phyloP scores from a whole-genome alignment of 73 alveolate genomes.

The Stentor coeruleus region DNA sequence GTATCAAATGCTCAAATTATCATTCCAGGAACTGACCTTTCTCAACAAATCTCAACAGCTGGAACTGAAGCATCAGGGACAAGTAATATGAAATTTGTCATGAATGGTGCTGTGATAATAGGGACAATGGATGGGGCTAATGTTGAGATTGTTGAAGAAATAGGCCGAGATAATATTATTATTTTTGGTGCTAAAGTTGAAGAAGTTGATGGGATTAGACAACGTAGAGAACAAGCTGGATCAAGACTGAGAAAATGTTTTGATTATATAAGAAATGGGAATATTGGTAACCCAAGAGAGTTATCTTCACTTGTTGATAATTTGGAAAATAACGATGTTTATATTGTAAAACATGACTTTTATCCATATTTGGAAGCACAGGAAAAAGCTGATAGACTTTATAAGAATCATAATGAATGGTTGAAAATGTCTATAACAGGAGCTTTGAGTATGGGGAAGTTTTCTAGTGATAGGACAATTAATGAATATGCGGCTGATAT shows the following conservation, averaged over 20 bases:
- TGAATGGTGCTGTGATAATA: conserved; percentile 95
- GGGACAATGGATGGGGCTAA: conserved; percentile 99
- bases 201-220: conserved; percentile 40
- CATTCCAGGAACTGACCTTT: conserved; percentile 98
- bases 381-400: conserved; percentile 61
- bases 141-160: conserved; percentile 96
- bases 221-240: conserved; percentile 43
- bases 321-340: conserved; percentile 14
- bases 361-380: conserved; percentile 39
- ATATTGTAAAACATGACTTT: conserved; percentile 22
- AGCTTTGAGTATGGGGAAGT: conserved; percentile 64
- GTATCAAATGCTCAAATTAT: conserved; percentile 92
- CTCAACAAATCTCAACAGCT: conserved; percentile 97
- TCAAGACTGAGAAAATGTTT: background rate
- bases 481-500: conserved; percentile 68
- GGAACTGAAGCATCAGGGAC: conserved; percentile 95
- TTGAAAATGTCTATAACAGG: conserved; percentile 65
- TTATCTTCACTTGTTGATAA: background rate
- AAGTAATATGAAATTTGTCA: conserved; percentile 77
- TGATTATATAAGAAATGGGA: conserved; percentile 5
- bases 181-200: conserved; percentile 64
- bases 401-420: conserved; percentile 62
- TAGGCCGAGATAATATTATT: conserved; percentile 89
- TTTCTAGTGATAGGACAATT: conserved; percentile 83
- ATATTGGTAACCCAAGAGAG: conserved; percentile 22